A percentile compares a stretch with the other conserved stretches of the same genome.
These are phyloP conservation scores for Carex arenaria DNA, from an alignment of 202 grass and related monocot genomes.

Conservation along the genomic window DNA sequence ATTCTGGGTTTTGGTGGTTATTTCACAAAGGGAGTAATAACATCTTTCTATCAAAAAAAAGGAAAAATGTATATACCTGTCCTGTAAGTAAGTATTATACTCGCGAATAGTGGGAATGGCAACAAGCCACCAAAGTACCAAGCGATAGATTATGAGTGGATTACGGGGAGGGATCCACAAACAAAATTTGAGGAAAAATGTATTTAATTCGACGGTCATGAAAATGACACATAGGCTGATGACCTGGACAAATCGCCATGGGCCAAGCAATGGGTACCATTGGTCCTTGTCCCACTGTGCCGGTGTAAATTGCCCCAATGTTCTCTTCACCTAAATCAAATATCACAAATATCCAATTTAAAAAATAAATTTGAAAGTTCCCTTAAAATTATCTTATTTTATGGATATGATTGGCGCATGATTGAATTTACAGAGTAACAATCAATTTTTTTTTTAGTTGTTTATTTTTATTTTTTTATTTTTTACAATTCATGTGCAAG, in stretches of 20 bases:
- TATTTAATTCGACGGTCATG: slow-evolving; percentile 94
- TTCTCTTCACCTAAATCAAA: slow-evolving; percentile 82
- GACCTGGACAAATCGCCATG: slow-evolving; percentile 96
- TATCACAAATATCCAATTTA: slow-evolving; percentile 18
- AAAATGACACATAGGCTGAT: slow-evolving; percentile 82
- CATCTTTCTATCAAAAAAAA: slow-evolving; percentile 6
- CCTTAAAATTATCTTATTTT: neutral
- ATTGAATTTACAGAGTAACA: neutral
- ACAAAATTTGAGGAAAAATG: slow-evolving; percentile 98
- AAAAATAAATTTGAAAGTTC: neutral
- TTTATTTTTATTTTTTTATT: neutral
- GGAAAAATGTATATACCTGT: slow-evolving; percentile 67
- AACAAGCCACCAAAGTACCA: slow-evolving; percentile 98
- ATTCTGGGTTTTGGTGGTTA: neutral
- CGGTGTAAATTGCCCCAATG: slow-evolving; percentile 90
- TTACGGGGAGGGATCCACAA: slow-evolving; percentile 95
- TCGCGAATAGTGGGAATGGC: slow-evolving; percentile 96
- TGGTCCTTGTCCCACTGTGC: slow-evolving; percentile 98
- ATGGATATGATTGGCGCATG: neutral
- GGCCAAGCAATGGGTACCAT: slow-evolving; percentile 77
- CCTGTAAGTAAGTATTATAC: slow-evolving; percentile 98
- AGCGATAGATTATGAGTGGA: slow-evolving; percentile 75
- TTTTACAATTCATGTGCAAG: neutral
- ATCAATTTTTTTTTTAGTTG: too few relatives aligned
- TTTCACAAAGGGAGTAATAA: neutral